Percentiles rank a stretch among this genome's conserved stretches.
Conservation (phyloP, 129 eudicot genomes). For the Flaveria brownii region DNA sequence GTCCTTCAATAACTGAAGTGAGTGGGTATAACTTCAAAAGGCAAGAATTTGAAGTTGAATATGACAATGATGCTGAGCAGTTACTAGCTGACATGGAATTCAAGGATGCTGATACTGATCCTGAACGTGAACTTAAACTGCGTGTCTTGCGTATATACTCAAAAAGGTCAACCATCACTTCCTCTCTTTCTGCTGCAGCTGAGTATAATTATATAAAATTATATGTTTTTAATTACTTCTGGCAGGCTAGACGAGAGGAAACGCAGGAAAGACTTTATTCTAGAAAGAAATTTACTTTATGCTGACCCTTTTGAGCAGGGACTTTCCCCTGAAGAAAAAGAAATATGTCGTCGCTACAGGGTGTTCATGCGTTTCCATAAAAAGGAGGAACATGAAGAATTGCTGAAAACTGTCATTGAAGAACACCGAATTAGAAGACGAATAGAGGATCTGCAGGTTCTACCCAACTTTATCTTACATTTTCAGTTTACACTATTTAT, state of each 20-base stretch:
- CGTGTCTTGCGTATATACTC: slow-evolving; percentile 75
- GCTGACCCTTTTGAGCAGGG: slow-evolving; percentile 74
- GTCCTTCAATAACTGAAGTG: slow-evolving; percentile 64
- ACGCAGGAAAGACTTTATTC: slow-evolving; percentile 81
- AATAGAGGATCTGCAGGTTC: slow-evolving; percentile 84
- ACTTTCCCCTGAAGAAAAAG: slow-evolving; percentile 81
- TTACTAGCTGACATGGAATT: slow-evolving; percentile 97
- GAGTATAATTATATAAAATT: neutral
- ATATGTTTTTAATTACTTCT: neutral
- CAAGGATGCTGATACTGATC: slow-evolving; percentile 80
- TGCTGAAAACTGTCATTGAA: slow-evolving; percentile 72
- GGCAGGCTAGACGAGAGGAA: slow-evolving; percentile 96
- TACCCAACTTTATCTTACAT: neutral
- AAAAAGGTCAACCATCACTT: slow-evolving; percentile 49
- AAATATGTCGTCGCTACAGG: slow-evolving; percentile 64
- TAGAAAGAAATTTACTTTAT: slow-evolving; percentile 77
- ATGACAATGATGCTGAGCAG: slow-evolving; percentile 98
- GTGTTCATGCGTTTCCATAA: slow-evolving; percentile 94
- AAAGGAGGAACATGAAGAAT: slow-evolving; percentile 76
- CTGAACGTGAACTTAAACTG: slow-evolving; percentile 85
- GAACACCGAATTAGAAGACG: slow-evolving; percentile 77
- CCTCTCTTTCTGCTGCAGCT: neutral
- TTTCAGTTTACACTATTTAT: neutral
- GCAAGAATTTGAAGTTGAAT: slow-evolving; percentile 91
- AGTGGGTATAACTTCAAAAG: slow-evolving; percentile 89